Evolutionary conservation across 257 asterid species (phyloP), one percentile per base, ranked within the genome.

Genomic region (Solanum lycopersicoides): DNA sequence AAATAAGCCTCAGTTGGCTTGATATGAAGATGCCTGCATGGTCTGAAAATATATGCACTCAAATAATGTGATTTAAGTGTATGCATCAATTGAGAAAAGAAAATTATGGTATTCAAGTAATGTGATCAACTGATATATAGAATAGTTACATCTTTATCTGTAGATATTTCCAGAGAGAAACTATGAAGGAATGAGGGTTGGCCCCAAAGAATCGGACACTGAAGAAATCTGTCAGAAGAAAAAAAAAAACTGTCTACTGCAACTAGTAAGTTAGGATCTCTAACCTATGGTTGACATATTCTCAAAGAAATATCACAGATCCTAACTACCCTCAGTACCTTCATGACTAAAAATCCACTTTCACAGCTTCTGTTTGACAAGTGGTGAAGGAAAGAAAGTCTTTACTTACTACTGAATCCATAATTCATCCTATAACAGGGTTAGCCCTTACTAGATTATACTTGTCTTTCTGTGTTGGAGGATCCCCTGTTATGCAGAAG

Each of bases 301-400:
- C 44, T 82, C 71, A 32, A 82, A 35, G 42, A 30, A 50, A 79
- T 32, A 60, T 35, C 86, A 45, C 74, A 56, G 88, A 75, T 86
- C 86, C 77, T 76, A 56, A 86, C 79, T 86, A 75, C 79, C 88
- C 88, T 53, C 88, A 41, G 65, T 76, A 77, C 65, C 88, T 86
- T 86, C 85, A 74, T 77, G 7, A 60, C 76, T 75, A 25, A 56
- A 39, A 39, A 75, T 12, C 69, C 73, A 53, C 34, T 28, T 83
- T 10, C 4, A 44, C 69, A 41, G 9, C 30, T 28, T 63, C 42
- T 28, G 50, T 59, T 10, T 4, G 60, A 32, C 75, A 86, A 86
- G 86, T 45, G 83, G 82, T 12, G 44, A 82, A 80, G 85, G 77
- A 9, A 34, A 32, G 77, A 5, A 47, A 32, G 85, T 59, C 20